phyloP scores from a whole-genome alignment of 768 basidiomycete genomes.

The Tylopilus vinaceipallidus region DNA sequence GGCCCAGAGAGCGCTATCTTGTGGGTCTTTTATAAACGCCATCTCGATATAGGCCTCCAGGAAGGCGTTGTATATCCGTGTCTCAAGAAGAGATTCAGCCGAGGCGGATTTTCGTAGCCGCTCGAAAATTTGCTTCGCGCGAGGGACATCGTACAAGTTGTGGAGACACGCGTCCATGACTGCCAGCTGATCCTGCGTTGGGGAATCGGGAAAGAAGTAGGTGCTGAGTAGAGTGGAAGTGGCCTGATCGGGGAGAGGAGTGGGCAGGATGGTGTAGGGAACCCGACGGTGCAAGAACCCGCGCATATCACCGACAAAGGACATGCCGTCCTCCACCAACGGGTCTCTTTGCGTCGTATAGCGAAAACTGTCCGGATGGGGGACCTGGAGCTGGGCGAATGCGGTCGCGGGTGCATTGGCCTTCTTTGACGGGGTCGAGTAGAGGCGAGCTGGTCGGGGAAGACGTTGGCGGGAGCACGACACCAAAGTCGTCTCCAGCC shows the following conservation, averaged over 20 bases:
- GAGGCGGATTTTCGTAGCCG: slow-evolving; percentile 47
- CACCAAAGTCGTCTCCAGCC: slow-evolving; percentile 42
- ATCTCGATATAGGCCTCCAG: slow-evolving; percentile 62
- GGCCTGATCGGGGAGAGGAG: slow-evolving; percentile 56
- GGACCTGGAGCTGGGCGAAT: slow-evolving; percentile 34
- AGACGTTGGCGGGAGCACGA: slow-evolving; percentile 64
- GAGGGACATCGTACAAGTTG: slow-evolving; percentile 69
- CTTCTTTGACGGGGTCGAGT: slow-evolving; percentile 62
- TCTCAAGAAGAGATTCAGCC: slow-evolving; percentile 46
- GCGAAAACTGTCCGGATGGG: too few relatives aligned
- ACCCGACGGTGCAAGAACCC: slow-evolving; percentile 46
- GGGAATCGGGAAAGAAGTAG: slow-evolving; percentile 61
- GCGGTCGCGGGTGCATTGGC: slow-evolving; percentile 54
- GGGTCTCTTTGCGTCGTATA: too few relatives aligned
- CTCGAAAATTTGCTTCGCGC: slow-evolving; percentile 73
- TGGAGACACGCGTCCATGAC: slow-evolving; percentile 84
- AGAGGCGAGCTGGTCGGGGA: slow-evolving; percentile 67
- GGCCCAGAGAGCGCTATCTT: slow-evolving; percentile 53
- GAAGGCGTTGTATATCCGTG: slow-evolving; percentile 60
- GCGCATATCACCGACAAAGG: slow-evolving; percentile 40
- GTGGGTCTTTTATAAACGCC: slow-evolving; percentile 46
- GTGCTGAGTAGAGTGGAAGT: slow-evolving; percentile 38
- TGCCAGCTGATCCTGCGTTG: slow-evolving; percentile 65
- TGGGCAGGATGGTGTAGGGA: slow-evolving; percentile 59
- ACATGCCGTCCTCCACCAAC: slow-evolving; percentile 1